Percentiles rank a stretch among this genome's conserved stretches.
These are phyloP conservation scores for Fusarium clavum DNA, from an alignment of 2,329 filamentous ascomycete genomes.

Conservation along the genomic window DNA sequence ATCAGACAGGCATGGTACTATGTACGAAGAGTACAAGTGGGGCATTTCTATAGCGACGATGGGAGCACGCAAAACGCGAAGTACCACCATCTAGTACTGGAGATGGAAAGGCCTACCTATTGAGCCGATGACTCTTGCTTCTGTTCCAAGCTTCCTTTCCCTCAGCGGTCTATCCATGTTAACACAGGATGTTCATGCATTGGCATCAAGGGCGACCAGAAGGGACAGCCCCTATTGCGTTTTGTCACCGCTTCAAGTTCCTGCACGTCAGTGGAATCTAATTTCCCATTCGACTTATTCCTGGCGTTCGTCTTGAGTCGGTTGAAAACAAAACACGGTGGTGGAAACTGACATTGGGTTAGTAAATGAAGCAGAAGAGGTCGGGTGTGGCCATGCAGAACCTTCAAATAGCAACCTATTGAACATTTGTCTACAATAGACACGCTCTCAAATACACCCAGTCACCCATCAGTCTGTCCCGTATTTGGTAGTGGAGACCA, in stretches of 20 bases:
- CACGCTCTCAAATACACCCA: background rate
- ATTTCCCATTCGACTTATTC: background rate
- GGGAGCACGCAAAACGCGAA: background rate
- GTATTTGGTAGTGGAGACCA: background rate
- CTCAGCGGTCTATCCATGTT: background rate
- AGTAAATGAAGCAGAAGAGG: background rate
- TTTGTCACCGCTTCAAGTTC: background rate
- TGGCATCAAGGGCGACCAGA: background rate
- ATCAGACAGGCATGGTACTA: background rate
- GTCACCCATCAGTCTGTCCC: background rate
- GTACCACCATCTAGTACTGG: background rate
- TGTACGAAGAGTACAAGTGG: background rate
- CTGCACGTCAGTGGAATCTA: background rate
- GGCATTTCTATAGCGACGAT: constrained; percentile 11
- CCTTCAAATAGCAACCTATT: background rate
- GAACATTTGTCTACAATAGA: background rate
- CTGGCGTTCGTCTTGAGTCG: background rate
- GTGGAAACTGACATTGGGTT: background rate
- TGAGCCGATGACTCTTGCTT: background rate
- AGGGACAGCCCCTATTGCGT: background rate
- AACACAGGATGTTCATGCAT: background rate
- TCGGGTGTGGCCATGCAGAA: background rate
- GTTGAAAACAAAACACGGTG: background rate
- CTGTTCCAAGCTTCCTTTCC: background rate
- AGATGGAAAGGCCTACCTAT: background rate